Evolutionary conservation across 2,329 filamentous ascomycete species (phyloP).

Genomic region (Pyrenochaeta sp.): DNA sequence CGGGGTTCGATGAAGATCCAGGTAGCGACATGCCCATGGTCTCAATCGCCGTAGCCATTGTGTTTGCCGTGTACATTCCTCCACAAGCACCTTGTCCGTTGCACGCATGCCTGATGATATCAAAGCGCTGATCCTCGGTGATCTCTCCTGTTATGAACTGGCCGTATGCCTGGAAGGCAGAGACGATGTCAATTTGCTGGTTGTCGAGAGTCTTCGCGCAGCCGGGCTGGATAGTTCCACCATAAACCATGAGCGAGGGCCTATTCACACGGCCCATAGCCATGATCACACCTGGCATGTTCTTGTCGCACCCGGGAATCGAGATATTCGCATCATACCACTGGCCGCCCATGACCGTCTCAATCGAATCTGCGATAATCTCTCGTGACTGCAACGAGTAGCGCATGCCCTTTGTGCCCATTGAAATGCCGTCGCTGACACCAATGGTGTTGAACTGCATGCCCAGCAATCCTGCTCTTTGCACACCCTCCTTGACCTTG

Average conservation of each 20-base stretch:
- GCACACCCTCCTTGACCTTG: slow-evolving; percentile 75
- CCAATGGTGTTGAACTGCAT: slow-evolving; percentile 99
- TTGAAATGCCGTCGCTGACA: slow-evolving; percentile 96
- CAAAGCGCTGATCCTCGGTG: slow-evolving; percentile 87
- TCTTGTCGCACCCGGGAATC: slow-evolving; percentile 98
- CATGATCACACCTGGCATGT: slow-evolving; percentile 76
- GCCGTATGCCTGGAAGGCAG: slow-evolving; percentile 96
- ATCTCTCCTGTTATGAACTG: slow-evolving; percentile 94
- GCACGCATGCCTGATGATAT: slow-evolving; percentile 93
- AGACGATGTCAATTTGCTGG: slow-evolving; percentile 88
- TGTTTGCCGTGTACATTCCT: slow-evolving; percentile 73
- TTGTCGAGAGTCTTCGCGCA: slow-evolving; percentile 77
- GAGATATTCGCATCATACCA: slow-evolving; percentile 99
- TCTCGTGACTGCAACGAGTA: slow-evolving; percentile 95
- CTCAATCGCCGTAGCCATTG: slow-evolving; percentile 61
- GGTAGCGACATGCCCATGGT: slow-evolving; percentile 61
- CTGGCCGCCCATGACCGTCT: slow-evolving; percentile 98
- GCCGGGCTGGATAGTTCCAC: slow-evolving; percentile 90
- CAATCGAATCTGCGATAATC: slow-evolving; percentile 96
- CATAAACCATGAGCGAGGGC: slow-evolving; percentile 97
- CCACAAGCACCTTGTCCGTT: slow-evolving; percentile 84
- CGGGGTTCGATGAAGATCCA: slow-evolving; percentile 61
- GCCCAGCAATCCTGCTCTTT: slow-evolving; percentile 81
- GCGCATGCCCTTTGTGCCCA: slow-evolving; percentile 97
- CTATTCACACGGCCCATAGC: slow-evolving; percentile 96